Evolutionary conservation across 2,329 filamentous ascomycete species (phyloP).

Genomic region (Trichocomaceae sp.): DNA sequence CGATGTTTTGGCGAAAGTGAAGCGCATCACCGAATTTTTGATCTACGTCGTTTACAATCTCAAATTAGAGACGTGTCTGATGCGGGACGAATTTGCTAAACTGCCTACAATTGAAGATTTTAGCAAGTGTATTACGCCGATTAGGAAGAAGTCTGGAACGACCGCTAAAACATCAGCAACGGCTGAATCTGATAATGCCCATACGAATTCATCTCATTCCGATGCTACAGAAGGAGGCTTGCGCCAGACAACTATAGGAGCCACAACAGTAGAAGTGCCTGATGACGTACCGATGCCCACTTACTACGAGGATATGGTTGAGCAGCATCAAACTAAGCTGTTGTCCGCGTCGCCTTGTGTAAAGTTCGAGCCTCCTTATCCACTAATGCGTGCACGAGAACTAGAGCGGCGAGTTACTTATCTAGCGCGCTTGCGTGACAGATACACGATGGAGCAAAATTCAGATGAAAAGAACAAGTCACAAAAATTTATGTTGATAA

Average conservation of each 20-base stretch:
- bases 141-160: slow-evolving; percentile 10
- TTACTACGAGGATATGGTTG: slow-evolving; percentile 91
- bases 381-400: slow-evolving; percentile 85
- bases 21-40: slow-evolving; percentile 96
- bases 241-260: slow-evolving; percentile 14
- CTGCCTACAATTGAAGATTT: slow-evolving; percentile 58
- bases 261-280: slow-evolving; percentile 48
- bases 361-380: slow-evolving; percentile 86
- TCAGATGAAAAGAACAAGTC: slow-evolving; percentile 57
- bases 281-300: slow-evolving; percentile 80
- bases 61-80: slow-evolving; percentile 87
- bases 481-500: slow-evolving; percentile 81
- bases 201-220: slow-evolving; percentile 14
- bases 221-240: slow-evolving; percentile 16
- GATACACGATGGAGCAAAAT: slow-evolving; percentile 53
- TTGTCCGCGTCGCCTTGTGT: slow-evolving; percentile 94
- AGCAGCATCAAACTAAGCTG: slow-evolving; percentile 86
- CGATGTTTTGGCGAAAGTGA: slow-evolving; percentile 67
- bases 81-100: slow-evolving; percentile 86
- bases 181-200: slow-evolving; percentile 4
- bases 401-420: slow-evolving; percentile 80
- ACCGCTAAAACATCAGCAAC: slow-evolving; percentile 1
- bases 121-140: slow-evolving; percentile 17
- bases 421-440: slow-evolving; percentile 73
- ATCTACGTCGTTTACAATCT: slow-evolving; percentile 97